Evolutionary conservation across 352 stramenopile genomes (phyloP), one percentile per base, ranked within the genome.

Genomic region (Pythium insidiosum): DNA sequence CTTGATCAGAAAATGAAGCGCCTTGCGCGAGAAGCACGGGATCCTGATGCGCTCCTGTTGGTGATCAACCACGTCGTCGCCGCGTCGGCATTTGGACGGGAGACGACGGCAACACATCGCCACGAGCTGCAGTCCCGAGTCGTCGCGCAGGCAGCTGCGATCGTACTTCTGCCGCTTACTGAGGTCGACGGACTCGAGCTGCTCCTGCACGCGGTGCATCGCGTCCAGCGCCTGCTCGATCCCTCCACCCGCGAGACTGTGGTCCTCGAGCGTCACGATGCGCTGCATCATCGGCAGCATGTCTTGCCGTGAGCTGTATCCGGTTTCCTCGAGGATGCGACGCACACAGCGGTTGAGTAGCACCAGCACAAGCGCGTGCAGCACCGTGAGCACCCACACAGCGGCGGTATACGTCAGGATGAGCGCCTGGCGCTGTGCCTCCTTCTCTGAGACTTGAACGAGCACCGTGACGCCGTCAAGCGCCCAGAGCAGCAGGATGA

Each of bases 201-300:
- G 15, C 18, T 56, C 48, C 20, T 56, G 48, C 18, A 56, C 48
- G 23, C 45, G 31, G 18, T 50, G 48, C 48, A 56, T 56, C 48
- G 44, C 44, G 33, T 49, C 39, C 21, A 56, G 35, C 7, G 48
- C 48, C 20, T 50, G 12, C 18, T 56, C 48, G 6, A 34, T 33
- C 16, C 43, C 42, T 34, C 49, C 38, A 6, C 13, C 42, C 24
- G 47, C 41, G 38, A 56, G 26, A 16, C 49, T 48, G 24, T 38
- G 41, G 7, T 19, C 29, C 37, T 57, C 50, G 6, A 51, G 41
- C 2, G 28, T 36, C 20, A 42, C 50, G 36, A 57, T 40, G 41
- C 31, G 43, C 23, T 47, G 41, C 15, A 57, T n/a, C 10, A 29
- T 40, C 35, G 34, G 30, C 15, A 57, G 34, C 41, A 57, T 51